Conservation (phyloP, 768 basidiomycete species). For the Gymnopilus dilepis region DNA sequence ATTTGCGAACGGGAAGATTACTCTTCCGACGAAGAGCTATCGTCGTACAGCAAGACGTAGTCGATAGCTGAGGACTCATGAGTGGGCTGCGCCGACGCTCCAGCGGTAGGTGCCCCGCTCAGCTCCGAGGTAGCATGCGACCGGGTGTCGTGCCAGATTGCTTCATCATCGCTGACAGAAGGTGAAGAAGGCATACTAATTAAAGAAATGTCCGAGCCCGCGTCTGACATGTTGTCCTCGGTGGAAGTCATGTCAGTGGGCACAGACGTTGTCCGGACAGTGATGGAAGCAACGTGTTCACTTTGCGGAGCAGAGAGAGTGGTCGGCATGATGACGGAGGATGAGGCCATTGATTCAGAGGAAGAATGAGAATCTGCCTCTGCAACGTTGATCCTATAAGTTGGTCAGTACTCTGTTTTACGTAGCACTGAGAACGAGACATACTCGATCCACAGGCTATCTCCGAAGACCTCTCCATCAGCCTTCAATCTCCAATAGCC, state of each 20-base stretch:
- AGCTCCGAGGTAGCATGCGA: conserved; percentile 26
- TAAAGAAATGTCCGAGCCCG: conserved; percentile 58
- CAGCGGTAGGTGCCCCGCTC: conserved; percentile 16
- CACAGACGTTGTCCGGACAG: conserved; percentile 23
- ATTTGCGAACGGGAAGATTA: conserved; percentile 9
- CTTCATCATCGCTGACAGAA: conserved; percentile 54
- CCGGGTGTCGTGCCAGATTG: conserved; percentile 58
- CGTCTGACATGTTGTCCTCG: conserved; percentile 39
- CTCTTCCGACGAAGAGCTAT: conserved; percentile 57
- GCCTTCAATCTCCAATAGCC: conserved; percentile 79
- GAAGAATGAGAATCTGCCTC: conserved; percentile 49
- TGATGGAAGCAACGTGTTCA: conserved; percentile 23
- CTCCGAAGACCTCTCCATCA: conserved; percentile 67
- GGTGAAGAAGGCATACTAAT: conserved; percentile 65
- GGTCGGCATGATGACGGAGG: conserved; percentile 38
- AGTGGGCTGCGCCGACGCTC: conserved; percentile 6
- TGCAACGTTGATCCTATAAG: conserved; percentile 65
- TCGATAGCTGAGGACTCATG: conserved; percentile 42
- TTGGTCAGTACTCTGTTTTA: conserved; percentile 1
- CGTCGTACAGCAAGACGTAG: conserved; percentile 78
- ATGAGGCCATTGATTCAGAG: conserved; percentile 64
- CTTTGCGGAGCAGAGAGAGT: conserved; percentile 28
- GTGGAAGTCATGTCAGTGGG: conserved; percentile 25
- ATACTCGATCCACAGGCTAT: conserved; percentile 82
- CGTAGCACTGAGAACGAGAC: conserved; percentile 30